These are phyloP conservation scores for Ophiosphaerella korrae DNA, from an alignment of 2,329 filamentous ascomycete genomes.

Conservation along the genomic window DNA sequence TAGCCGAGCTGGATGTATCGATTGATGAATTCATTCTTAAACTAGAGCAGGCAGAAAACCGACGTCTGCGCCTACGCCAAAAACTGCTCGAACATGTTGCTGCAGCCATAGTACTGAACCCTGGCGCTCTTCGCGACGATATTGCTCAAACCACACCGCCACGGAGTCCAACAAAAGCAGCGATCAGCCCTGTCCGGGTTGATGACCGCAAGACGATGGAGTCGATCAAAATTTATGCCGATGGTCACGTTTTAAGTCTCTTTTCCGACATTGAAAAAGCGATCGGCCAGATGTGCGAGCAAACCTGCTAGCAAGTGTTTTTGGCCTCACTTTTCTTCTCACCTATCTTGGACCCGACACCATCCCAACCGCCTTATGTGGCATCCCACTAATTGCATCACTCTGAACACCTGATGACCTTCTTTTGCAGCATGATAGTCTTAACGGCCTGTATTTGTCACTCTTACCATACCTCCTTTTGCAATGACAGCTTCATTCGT, in stretches of 20 bases:
- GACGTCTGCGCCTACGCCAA: constrained; percentile 74
- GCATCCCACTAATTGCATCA: constrained; percentile 27
- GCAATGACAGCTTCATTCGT: constrained; percentile 10
- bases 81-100: constrained; percentile 83
- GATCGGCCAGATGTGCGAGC: constrained; percentile 51
- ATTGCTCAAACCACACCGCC: constrained; percentile 45
- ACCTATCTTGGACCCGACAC: constrained; percentile 10
- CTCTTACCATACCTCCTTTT: constrained; percentile 20
- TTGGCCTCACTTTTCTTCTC: not conserved
- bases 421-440: constrained; percentile 22
- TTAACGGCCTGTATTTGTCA: constrained; percentile 33
- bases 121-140: constrained; percentile 31
- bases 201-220: constrained; percentile 47
- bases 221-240: constrained; percentile 52
- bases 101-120: constrained; percentile 59
- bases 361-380: constrained; percentile 16
- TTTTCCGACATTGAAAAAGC: constrained; percentile 51
- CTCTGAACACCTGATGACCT: constrained; percentile 17
- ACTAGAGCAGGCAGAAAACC: constrained; percentile 79
- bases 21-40: constrained; percentile 83
- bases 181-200: constrained; percentile 36
- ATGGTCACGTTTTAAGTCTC: constrained; percentile 48
- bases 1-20: constrained; percentile 75
- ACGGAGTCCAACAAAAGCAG: constrained; percentile 45
- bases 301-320: constrained; percentile 33